Conservation (phyloP, 2,329 filamentous ascomycete genomes). For the Malbranchea zuffiana region DNA sequence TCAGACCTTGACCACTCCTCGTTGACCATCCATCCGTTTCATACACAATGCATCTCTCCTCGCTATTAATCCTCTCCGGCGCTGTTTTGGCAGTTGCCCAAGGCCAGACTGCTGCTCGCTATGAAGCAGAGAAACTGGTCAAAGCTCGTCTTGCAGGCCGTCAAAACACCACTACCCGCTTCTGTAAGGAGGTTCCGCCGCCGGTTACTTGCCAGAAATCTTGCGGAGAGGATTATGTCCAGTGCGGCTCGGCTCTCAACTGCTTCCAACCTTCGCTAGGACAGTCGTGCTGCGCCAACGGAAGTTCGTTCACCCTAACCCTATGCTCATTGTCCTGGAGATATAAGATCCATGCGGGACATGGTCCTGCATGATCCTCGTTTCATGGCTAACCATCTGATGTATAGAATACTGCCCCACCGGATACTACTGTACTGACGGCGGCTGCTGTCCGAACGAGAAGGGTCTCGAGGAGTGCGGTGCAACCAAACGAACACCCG, state of each 20-base stretch:
- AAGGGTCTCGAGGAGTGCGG: slow-evolving; percentile 7
- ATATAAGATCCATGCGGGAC: not conserved
- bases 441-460: slow-evolving; percentile 7
- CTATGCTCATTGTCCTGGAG: not conserved
- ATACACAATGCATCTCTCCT: slow-evolving; percentile 6
- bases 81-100: slow-evolving; percentile 2
- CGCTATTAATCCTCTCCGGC: slow-evolving; percentile 4
- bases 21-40: not conserved
- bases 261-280: slow-evolving; percentile 10
- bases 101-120: not conserved
- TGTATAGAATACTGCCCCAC: slow-evolving; percentile 10
- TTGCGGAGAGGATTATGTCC: slow-evolving; percentile 5
- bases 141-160: not conserved
- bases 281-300: slow-evolving; percentile 11
- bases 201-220: slow-evolving; percentile 9
- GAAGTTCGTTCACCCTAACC: slow-evolving; percentile 5
- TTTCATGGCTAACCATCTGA: too few relatives aligned
- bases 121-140: not conserved
- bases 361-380: too few relatives aligned
- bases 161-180: slow-evolving; percentile 3
- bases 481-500: too few relatives aligned
- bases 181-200: slow-evolving; percentile 4
- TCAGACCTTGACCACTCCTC: too few relatives aligned
- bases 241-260: slow-evolving; percentile 4
- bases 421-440: slow-evolving; percentile 8